phyloP scores from a whole-genome alignment of 2,329 filamentous ascomycete species.

The Neonectria ditissima region DNA sequence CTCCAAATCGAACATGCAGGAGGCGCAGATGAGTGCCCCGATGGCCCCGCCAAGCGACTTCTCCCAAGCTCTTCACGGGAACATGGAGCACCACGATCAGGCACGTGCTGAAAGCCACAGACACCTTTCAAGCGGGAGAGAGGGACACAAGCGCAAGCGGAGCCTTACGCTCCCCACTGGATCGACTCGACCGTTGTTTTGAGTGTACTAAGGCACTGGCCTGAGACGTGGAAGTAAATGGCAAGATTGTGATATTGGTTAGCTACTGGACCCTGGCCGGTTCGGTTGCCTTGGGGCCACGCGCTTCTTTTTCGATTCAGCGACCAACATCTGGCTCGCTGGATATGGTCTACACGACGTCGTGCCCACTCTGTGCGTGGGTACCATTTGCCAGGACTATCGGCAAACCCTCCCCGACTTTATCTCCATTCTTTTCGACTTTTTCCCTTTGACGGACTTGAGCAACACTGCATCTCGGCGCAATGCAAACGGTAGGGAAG shows the following conservation, averaged over 20 bases:
- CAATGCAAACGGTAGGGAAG: constrained; percentile 28
- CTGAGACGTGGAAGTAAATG: neutral
- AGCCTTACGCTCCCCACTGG: constrained; percentile 48
- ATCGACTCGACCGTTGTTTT: constrained; percentile 22
- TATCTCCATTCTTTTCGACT: constrained; percentile 19
- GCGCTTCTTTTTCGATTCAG: neutral
- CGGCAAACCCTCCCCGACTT: constrained; percentile 8
- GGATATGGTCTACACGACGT: neutral
- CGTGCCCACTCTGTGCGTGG: constrained; percentile 7
- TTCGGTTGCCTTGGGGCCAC: neutral
- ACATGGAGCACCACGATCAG: constrained; percentile 27
- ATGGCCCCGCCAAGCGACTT: constrained; percentile 66
- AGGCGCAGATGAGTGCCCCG: constrained; percentile 68
- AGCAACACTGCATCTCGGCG: constrained; percentile 33
- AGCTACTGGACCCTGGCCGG: constrained; percentile 12
- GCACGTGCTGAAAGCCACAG: constrained; percentile 19
- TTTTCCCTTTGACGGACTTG: constrained; percentile 25
- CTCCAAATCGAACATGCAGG: constrained; percentile 51
- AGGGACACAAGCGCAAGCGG: constrained; percentile 53
- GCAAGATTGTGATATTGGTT: neutral
- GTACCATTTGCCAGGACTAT: constrained; percentile 13
- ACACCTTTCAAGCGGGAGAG: constrained; percentile 36
- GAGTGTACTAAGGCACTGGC: constrained; percentile 5
- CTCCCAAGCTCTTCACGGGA: constrained; percentile 59
- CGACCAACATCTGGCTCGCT: constrained; percentile 4